phyloP scores from a whole-genome alignment of 768 basidiomycete genomes.

The Boletus rubroflammeus region DNA sequence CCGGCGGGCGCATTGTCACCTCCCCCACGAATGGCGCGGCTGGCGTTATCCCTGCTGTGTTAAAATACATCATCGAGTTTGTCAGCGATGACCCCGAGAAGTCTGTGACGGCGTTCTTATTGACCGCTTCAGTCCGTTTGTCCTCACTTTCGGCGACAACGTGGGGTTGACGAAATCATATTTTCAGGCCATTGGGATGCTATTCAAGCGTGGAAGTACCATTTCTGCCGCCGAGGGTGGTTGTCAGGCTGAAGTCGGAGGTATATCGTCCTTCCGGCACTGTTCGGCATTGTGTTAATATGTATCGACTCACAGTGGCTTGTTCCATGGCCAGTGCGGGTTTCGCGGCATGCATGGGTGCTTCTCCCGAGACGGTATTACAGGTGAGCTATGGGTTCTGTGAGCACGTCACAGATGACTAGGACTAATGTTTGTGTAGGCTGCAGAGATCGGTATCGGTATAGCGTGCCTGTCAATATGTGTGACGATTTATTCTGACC shows the following conservation, averaged over 20 bases:
- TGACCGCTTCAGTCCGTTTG: slow-evolving; percentile 75
- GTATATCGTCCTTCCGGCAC: slow-evolving; percentile 34
- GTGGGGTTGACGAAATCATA: slow-evolving; percentile 6
- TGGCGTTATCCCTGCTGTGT: slow-evolving; percentile 88
- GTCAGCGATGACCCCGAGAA: slow-evolving; percentile 89
- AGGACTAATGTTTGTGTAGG: slow-evolving; percentile 33
- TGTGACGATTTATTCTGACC: slow-evolving; percentile 2
- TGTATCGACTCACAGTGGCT: slow-evolving; percentile 57
- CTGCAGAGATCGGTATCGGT: slow-evolving; percentile 92
- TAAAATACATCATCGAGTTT: slow-evolving; percentile 92
- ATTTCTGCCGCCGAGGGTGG: slow-evolving; percentile 96
- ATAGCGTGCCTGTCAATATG: slow-evolving; percentile 12
- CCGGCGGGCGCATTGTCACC: slow-evolving; percentile 91
- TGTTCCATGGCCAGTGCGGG: slow-evolving; percentile 95
- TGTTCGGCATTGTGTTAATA: neutral
- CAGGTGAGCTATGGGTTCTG: slow-evolving; percentile 44
- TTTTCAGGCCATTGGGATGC: slow-evolving; percentile 81
- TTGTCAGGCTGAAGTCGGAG: slow-evolving; percentile 94
- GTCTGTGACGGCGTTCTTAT: slow-evolving; percentile 81
- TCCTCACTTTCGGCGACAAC: neutral
- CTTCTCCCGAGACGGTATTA: slow-evolving; percentile 76
- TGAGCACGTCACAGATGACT: neutral
- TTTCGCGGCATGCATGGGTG: slow-evolving; percentile 93
- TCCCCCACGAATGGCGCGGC: slow-evolving; percentile 92
- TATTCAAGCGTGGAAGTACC: slow-evolving; percentile 96